Percentiles rank a stretch among this genome's conserved stretches.
phyloP scores from a whole-genome alignment of 192 early-diverging fungal genomes.

The Linnemannia exigua region DNA sequence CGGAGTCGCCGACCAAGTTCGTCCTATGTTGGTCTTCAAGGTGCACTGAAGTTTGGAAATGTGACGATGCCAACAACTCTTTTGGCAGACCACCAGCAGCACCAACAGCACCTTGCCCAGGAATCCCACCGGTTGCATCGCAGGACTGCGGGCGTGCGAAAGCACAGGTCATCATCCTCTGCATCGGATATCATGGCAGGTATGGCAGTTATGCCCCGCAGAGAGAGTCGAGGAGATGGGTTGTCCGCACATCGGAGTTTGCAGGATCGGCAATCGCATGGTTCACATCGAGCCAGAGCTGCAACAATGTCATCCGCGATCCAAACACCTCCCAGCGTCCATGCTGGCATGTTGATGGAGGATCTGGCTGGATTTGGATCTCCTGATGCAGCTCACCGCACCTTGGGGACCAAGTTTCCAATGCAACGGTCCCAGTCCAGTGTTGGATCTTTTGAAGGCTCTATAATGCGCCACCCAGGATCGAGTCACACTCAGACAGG shows the following conservation, averaged over 20 bases:
- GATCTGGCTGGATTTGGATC: slow-evolving; percentile 14
- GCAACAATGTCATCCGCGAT: neutral
- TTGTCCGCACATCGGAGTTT: neutral
- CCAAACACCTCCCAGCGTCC: slow-evolving; percentile 23
- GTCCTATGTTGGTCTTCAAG: slow-evolving; percentile 46
- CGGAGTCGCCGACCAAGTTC: slow-evolving; percentile 51
- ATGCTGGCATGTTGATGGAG: slow-evolving; percentile 25
- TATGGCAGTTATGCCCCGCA: neutral
- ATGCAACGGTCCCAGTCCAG: slow-evolving; percentile 14
- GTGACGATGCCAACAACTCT: slow-evolving; percentile 52
- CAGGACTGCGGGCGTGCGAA: slow-evolving; percentile 1
- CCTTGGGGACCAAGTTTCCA: neutral
- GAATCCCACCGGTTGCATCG: slow-evolving; percentile 25
- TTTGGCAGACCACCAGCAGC: slow-evolving; percentile 27
- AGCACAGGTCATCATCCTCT: slow-evolving; percentile 18
- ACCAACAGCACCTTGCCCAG: slow-evolving; percentile 22
- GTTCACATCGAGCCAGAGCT: neutral
- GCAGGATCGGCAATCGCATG: neutral
- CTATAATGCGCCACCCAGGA: neutral
- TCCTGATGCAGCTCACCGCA: neutral
- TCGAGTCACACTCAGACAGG: neutral
- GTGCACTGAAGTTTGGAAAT: slow-evolving; percentile 55
- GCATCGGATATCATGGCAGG: slow-evolving; percentile 12
- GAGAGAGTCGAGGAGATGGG: neutral
- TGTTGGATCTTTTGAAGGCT: slow-evolving; percentile 6